Evolutionary conservation across 148 eudicot genomes (phyloP).

Genomic region (Cornus suecica): DNA sequence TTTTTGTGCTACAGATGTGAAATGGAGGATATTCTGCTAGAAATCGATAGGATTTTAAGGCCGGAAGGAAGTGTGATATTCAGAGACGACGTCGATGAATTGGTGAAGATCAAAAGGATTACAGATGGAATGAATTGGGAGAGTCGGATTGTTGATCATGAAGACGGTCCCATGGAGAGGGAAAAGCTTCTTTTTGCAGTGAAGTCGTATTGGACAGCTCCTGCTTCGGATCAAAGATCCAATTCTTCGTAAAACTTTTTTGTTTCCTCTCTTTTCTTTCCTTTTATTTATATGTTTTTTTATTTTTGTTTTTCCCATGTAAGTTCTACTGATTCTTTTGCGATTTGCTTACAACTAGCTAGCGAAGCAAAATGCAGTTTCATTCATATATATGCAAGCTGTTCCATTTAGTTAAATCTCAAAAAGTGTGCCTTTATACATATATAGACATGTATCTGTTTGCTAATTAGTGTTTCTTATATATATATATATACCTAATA

Average conservation of each 20-base stretch:
- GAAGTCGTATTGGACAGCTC: slow-evolving; percentile 78
- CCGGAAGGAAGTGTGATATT: slow-evolving; percentile 83
- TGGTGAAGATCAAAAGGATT: slow-evolving; percentile 58
- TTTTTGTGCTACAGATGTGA: slow-evolving; percentile 47
- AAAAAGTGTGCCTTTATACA: no score
- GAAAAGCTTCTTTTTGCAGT: slow-evolving; percentile 86
- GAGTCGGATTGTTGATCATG: slow-evolving; percentile 78
- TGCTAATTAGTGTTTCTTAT: no score
- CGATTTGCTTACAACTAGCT: not conserved
- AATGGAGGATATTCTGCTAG: slow-evolving; percentile 72
- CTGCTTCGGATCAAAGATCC: slow-evolving; percentile 22
- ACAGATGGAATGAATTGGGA: slow-evolving; percentile 73
- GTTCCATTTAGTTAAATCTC: not conserved
- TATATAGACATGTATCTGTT: no score
- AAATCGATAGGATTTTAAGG: slow-evolving; percentile 83
- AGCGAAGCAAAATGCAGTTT: not conserved
- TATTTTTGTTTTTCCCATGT: not conserved
- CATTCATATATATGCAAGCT: not conserved
- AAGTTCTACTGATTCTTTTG: slow-evolving; percentile 7
- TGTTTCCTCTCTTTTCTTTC: not conserved
- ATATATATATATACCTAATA: no score
- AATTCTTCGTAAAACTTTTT: slow-evolving; percentile 12
- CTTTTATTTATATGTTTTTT: not conserved
- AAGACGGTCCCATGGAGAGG: slow-evolving; percentile 74
- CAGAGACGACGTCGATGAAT: slow-evolving; percentile 68